Evolutionary conservation across 495 filamentous ascomycete genomes (phyloP).

Genomic region (Annulohypoxylon nitens): DNA sequence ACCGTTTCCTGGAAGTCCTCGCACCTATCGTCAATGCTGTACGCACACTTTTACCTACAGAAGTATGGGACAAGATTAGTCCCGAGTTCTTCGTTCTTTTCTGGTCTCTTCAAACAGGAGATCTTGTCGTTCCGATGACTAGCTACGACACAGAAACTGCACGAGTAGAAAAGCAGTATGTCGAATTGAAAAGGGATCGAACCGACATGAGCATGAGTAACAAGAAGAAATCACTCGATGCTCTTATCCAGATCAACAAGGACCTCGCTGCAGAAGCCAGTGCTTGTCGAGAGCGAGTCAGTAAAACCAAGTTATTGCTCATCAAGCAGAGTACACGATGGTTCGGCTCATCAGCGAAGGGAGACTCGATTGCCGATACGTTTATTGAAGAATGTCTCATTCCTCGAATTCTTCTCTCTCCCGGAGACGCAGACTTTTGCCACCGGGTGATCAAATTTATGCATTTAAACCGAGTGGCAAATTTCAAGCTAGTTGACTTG

Average conservation of each 20-base stretch:
- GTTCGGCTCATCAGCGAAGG: slow-evolving; percentile 77
- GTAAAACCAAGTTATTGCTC: slow-evolving; percentile 71
- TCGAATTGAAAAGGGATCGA: slow-evolving; percentile 75
- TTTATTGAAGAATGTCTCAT: slow-evolving; percentile 92
- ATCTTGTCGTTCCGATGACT: slow-evolving; percentile 77
- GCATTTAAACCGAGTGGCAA: slow-evolving; percentile 82
- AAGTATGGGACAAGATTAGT: slow-evolving; percentile 75
- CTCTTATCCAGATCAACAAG: slow-evolving; percentile 68
- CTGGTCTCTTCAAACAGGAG: slow-evolving; percentile 88
- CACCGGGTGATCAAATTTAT: slow-evolving; percentile 88
- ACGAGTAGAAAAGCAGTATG: slow-evolving; percentile 70
- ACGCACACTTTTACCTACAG: slow-evolving; percentile 68
- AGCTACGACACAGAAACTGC: slow-evolving; percentile 80
- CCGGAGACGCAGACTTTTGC: slow-evolving; percentile 86
- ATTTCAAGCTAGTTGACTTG: slow-evolving; percentile 87
- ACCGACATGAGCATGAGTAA: slow-evolving; percentile 77
- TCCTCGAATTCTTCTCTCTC: slow-evolving; percentile 85
- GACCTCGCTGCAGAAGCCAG: slow-evolving; percentile 78
- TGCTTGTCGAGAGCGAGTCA: slow-evolving; percentile 72
- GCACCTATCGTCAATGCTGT: slow-evolving; percentile 79
- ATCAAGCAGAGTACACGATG: slow-evolving; percentile 68
- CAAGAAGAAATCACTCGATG: slow-evolving; percentile 70
- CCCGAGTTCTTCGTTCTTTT: slow-evolving; percentile 89
- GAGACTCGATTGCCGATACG: slow-evolving; percentile 75
- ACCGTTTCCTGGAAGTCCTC: slow-evolving; percentile 79